Evolutionary conservation across 805 yeast species (phyloP), one percentile per base, ranked within the genome.

Genomic region (Starmerella apis): DNA sequence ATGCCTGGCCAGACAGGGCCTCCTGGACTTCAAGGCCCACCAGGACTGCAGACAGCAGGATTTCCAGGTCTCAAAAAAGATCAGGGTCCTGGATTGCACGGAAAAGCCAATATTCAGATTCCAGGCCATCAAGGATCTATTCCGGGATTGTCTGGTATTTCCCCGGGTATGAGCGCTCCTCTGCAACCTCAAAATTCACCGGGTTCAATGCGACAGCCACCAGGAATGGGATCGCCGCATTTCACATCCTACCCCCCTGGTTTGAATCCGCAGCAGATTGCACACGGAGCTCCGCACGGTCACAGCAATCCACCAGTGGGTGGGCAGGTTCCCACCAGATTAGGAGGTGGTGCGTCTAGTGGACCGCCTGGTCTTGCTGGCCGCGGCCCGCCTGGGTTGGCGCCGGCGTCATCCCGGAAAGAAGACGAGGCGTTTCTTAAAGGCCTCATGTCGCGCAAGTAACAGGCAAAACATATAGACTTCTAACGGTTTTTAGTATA

Each of bases 341-440:
- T 11, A 16, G 33, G 16, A 27, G 27, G 32, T 32, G 20, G 41
- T 19, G 18, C 27, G 16, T 19, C 31, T 25, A 11, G 33, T n/a
- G 20, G 32, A 4, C 48, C 43, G 10, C 41, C 50, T 3, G 46
- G 46, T 28, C 44, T 46, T 20, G 32, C 18, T 7, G 35, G 39
- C 2, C 24, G 33, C 25, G 28, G 23, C 16, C 39, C 45, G 16
- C 46, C 25, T 4, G 44, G 44, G 44, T 32, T 41, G 33, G 18
- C 33, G 44, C 44, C 44, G 44, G 44, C 44, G 33, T 27, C 33
- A 41, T 31, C 44, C 10, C 44, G 38, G 31, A 43, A 32, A 16
- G 49, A 41, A 2, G 54, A 50, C 46, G 54, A 50, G 23, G 54
- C 51, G 3, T 51, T 51, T 23, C 48, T 51, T 38, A 37, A 43